Evolutionary conservation across 2,329 filamentous ascomycete genomes (phyloP), one percentile per base, ranked within the genome.

Genomic region (Tricladium varicosporioides): DNA sequence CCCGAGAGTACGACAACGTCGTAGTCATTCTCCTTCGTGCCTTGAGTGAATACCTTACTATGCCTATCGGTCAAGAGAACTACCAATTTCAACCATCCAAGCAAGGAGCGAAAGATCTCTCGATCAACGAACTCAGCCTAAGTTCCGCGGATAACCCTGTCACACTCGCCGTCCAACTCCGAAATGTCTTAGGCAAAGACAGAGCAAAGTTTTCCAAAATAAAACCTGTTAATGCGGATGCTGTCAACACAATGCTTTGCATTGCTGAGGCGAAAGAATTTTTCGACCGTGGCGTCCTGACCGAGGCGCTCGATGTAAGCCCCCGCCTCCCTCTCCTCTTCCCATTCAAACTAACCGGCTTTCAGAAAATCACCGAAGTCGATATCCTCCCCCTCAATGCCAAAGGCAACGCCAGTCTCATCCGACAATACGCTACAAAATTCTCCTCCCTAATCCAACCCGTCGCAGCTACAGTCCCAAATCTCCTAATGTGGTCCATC

Each of bases 1-100:
- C 94, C 0, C 91, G 91, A 68, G 92, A 99, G 72, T 97, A 96
- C 71, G 92, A 99, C 71, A 92, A 87, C 53, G 95, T 97, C n/a
- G 85, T 97, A 45, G 79, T 83, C 22, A 93, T 97, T 63, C 84
- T 97, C 69, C 96, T 92, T 73, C 88, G 92, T 42, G 88, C 92
- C 2, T 80, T 99, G 36, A 95, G 92, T 55, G 92, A 97, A 72
- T 90, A 91, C 46, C 86, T 97, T 58, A 88, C 91, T 11, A 81
- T 93, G 10, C 92, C 96, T 67, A 82, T 96, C 65, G 92, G 91
- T 53, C 88, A 94, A 65, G 87, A 91, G 57, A 85, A 88, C 15
- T 80, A 92, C 73, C 86, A 87, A 47, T 76, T 87, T 1, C 81
- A 82, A 58, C 83, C 83, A 1, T 72, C 86, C 59, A 77, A 78